These are phyloP conservation scores for Malus hybrid DNA, from an alignment of 331 rosid species.

Conservation along the genomic window DNA sequence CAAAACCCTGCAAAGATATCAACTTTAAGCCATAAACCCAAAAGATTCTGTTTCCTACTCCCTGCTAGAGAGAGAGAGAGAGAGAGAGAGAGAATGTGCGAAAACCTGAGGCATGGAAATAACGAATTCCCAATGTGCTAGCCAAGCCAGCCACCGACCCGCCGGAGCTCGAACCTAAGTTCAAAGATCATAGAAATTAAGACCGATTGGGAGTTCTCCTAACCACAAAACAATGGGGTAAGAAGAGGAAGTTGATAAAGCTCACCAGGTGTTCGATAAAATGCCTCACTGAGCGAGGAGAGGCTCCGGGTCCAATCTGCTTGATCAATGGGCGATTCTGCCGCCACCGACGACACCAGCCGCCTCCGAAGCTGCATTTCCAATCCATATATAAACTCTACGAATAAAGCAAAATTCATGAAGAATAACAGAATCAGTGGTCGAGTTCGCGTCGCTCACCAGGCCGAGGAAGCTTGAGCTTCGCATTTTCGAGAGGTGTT, in stretches of 20 bases:
- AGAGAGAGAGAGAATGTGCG: neutral
- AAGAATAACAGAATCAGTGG: neutral
- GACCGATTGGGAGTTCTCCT: neutral
- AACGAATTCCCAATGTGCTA: slow-evolving; percentile 26
- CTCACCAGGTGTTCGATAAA: slow-evolving; percentile 38
- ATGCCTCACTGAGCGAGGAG: slow-evolving; percentile 21
- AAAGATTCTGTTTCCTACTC: neutral
- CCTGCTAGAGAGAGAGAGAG: neutral
- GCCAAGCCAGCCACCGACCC: slow-evolving; percentile 26
- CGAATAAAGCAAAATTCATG: neutral
- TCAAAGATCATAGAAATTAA: neutral
- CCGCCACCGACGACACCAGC: slow-evolving; percentile 37
- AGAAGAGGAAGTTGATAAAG: neutral
- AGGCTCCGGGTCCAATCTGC: slow-evolving; percentile 19
- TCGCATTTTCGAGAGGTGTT: slow-evolving; percentile 31
- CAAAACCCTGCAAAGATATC: slow-evolving; percentile 29
- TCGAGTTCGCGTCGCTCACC: slow-evolving; percentile 26
- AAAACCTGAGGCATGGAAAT: slow-evolving; percentile 64
- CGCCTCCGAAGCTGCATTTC: slow-evolving; percentile 56
- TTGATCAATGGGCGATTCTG: slow-evolving; percentile 25
- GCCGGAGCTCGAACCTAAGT: slow-evolving; percentile 41
- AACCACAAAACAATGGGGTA: neutral
- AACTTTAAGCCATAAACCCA: neutral
- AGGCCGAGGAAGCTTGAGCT: slow-evolving; percentile 47
- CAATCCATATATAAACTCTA: neutral